A percentile compares a stretch with the other conserved stretches of the same genome.
Evolutionary conservation across 225 moss, liverwort and hornwort genomes (phyloP).

Genomic region (Neckera pumila): DNA sequence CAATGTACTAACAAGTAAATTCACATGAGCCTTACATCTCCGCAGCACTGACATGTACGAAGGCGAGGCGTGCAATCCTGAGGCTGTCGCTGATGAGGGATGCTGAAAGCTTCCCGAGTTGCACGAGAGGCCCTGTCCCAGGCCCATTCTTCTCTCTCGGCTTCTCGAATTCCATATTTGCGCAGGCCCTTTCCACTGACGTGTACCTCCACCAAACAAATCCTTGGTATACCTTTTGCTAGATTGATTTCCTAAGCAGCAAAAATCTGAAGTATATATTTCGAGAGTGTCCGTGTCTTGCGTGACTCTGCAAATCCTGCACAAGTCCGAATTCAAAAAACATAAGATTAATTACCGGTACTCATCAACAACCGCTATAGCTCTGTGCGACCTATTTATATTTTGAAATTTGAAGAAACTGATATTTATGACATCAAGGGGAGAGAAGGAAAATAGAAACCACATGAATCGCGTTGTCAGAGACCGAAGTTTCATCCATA

Average conservation of each 20-base stretch:
- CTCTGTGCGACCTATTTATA: neutral
- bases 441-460: neutral
- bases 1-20: neutral
- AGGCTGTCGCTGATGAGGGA: conserved; percentile 29
- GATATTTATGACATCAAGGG: neutral
- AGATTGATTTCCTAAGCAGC: neutral
- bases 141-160: conserved; percentile 24
- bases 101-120: conserved; percentile 32
- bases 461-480: neutral
- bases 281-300: neutral
- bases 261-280: neutral
- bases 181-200: neutral
- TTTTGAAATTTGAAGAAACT: neutral
- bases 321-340: neutral
- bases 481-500: neutral
- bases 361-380: neutral
- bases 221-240: neutral
- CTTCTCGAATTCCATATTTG: conserved; percentile 26
- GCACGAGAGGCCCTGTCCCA: conserved; percentile 13
- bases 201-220: neutral
- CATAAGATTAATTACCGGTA: neutral
- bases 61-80: conserved; percentile 36
- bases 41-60: conserved; percentile 31
- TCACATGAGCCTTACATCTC: conserved; percentile 20
- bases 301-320: neutral